phyloP scores from a whole-genome alignment of 805 yeast genomes.

The Myxozyma lipomycoides region DNA sequence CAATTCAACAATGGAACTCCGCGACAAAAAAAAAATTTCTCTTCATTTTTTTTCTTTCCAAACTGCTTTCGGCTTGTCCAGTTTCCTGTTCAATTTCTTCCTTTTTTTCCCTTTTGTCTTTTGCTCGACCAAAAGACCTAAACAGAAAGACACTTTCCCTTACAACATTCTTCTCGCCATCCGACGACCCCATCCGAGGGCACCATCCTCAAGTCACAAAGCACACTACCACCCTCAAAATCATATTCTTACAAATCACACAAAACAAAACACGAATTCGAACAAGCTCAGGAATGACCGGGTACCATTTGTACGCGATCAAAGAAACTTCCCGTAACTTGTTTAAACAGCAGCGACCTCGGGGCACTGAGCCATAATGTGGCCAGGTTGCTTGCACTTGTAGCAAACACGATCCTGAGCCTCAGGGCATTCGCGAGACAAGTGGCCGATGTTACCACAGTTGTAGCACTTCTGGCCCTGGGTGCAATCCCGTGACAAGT shows the following conservation, averaged over 20 bases:
- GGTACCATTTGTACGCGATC: background rate
- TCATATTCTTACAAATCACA: background rate
- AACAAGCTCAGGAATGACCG: background rate
- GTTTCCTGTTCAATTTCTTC: no score
- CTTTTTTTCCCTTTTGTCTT: no score
- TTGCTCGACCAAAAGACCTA: no score
- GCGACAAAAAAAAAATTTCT: no score
- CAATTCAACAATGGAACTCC: no score
- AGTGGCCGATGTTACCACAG: slow-evolving; percentile 85
- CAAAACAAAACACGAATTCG: background rate
- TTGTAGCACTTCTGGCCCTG: slow-evolving; percentile 76
- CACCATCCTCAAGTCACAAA: no score
- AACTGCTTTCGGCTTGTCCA: no score
- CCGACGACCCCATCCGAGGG: no score
- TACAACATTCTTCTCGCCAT: no score
- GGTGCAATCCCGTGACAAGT: slow-evolving; percentile 79
- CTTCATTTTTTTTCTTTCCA: no score
- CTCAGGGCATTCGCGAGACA: slow-evolving; percentile 74
- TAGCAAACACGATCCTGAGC: slow-evolving; percentile 61
- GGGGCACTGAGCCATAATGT: slow-evolving; percentile 84
- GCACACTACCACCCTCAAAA: background rate
- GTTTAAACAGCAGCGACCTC: slow-evolving; percentile 22
- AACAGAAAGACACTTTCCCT: no score
- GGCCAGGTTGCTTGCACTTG: slow-evolving; percentile 77
- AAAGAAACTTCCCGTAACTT: no score